A percentile compares a stretch with the other conserved stretches of the same genome.
These are phyloP conservation scores for Biscogniauxia mediterranea DNA, from an alignment of 2,329 filamentous ascomycete species.

Conservation along the genomic window DNA sequence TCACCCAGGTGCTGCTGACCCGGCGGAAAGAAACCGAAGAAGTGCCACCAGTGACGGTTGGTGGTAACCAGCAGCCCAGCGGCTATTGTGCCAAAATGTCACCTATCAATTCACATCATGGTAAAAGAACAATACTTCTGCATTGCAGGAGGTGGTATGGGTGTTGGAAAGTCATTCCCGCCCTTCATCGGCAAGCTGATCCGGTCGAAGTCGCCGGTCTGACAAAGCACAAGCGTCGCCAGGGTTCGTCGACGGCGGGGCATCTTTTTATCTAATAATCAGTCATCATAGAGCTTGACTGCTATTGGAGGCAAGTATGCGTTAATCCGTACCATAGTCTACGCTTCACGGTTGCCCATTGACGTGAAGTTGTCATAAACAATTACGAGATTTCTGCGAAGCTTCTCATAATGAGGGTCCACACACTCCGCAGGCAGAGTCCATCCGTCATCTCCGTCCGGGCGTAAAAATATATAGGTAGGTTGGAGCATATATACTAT, in stretches of 20 bases:
- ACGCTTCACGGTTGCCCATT: no score
- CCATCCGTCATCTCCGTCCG: neutral
- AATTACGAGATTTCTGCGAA: neutral
- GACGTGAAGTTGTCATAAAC: neutral
- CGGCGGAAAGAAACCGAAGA: conserved; percentile 1
- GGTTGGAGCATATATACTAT: neutral
- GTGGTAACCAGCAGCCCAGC: neutral
- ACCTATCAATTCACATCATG: neutral
- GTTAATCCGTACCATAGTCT: neutral
- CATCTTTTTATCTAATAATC: neutral
- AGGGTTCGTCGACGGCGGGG: neutral
- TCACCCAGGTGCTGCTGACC: neutral
- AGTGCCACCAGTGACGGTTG: conserved; percentile 1
- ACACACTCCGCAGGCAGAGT: neutral
- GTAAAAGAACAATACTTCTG: conserved; percentile 2
- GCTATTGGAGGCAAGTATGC: neutral
- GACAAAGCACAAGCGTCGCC: neutral
- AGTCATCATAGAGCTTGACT: neutral
- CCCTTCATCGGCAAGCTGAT: neutral
- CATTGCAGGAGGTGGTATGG: conserved; percentile 1
- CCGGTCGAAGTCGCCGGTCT: neutral
- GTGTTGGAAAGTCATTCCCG: neutral
- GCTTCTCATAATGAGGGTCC: neutral
- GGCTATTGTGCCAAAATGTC: neutral
- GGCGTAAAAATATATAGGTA: neutral